Evolutionary conservation across 1,284 basidiomycete species (phyloP), one percentile per base, ranked within the genome.

Genomic region (Sutorius eximius): DNA sequence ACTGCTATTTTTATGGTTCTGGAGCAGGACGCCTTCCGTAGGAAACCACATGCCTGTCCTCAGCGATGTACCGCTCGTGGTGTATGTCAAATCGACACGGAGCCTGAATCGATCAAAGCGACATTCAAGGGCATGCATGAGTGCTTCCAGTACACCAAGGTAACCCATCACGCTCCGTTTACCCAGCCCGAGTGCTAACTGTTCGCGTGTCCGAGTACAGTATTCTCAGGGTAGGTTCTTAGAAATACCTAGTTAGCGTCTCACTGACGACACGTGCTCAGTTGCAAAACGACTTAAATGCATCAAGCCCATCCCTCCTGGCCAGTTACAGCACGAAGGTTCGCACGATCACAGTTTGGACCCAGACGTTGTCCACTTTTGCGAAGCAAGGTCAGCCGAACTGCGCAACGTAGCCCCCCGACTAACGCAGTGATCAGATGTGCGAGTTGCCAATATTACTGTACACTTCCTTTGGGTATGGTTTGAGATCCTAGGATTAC

Each of bases 371-470:
- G 72, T 78, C 53, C 81, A 82, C 56, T 81, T 72, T 60, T 86
- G 83, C 59, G 72, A 82, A 63, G 66, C 64, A 20, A 71, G 75
- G 77, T 80, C 55, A 37, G 74, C 51, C 13, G 5, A 42, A 37
- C 8, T 4, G 15, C 5, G 3, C 30, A 27, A 27, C 24, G 10
- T 24, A 0, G 42, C 18, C 13, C 29, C 3, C 18, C 2, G 20
- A 1, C 55, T 62, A 24, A 65, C 40, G 10, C 32, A 16, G 1
- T 2, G 7, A 42, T 34, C 30, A 81, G 80, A 42, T 85, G 83
- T 59, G 70, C 72, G 1, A 73, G 75, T 46, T 85, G 82, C 57
- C 77, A 77, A 12, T 85, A 85, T 63, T 79, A 77, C 59, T 85
- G 83, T 59, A 83, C 76, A 0, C 66, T 83, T 12, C 79, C 78